Percentiles rank a stretch among this genome's conserved stretches.
Evolutionary conservation across 2,329 filamentous ascomycete species (phyloP).

Genomic region (Fusarium succisae): DNA sequence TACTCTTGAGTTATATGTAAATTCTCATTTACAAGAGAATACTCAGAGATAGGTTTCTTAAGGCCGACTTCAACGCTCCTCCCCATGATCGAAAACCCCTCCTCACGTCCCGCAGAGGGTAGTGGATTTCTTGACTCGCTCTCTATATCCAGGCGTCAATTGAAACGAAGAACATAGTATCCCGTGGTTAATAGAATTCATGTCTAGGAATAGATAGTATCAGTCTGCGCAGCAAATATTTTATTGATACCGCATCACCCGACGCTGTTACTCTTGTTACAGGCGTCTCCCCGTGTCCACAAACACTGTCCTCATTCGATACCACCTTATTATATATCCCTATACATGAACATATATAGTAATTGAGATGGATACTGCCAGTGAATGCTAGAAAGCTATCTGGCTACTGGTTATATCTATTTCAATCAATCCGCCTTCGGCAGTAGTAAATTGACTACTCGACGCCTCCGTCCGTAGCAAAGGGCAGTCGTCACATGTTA

Average conservation of each 20-base stretch:
- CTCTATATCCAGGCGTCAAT: not conserved
- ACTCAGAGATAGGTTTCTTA: fast-evolving
- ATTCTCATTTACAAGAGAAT: fast-evolving
- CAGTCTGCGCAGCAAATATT: not conserved
- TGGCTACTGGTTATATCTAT: no score
- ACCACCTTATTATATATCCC: fast-evolving
- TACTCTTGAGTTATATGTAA: fast-evolving
- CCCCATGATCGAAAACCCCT: fast-evolving
- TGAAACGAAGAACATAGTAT: not conserved
- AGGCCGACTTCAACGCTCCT: no score
- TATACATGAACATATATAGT: not conserved
- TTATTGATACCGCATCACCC: no score
- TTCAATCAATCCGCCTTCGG: not conserved
- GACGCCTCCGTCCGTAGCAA: not conserved
- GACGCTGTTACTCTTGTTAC: not conserved
- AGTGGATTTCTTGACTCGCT: not conserved
- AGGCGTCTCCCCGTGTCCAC: fast-evolving
- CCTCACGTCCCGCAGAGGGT: not conserved
- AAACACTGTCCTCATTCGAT: not conserved
- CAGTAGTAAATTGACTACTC: not conserved
- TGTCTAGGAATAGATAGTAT: fast-evolving
- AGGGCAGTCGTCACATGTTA: not conserved
- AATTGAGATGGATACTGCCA: fast-evolving
- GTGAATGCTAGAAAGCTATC: not conserved
- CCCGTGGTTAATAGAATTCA: fast-evolving